Percentiles rank a stretch among this genome's conserved stretches.
phyloP scores from a whole-genome alignment of 768 basidiomycete species.

The Russula griseocarnosa region DNA sequence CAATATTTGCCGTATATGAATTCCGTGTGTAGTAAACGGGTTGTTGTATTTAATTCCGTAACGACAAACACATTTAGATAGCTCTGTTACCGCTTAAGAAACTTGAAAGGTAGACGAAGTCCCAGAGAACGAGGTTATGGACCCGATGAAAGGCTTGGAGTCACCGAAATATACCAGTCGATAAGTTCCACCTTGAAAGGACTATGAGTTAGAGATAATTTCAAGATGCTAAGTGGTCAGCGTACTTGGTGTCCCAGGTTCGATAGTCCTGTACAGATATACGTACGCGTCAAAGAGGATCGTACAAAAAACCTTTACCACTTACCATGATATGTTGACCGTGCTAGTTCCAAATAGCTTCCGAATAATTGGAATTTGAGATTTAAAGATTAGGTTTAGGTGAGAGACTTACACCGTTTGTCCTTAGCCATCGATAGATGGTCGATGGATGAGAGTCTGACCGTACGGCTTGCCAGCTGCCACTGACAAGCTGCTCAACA shows the following conservation, averaged over 20 bases:
- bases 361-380: not conserved
- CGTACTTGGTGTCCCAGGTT: constrained; percentile 54
- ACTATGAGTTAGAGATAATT: constrained; percentile 1
- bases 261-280: constrained; percentile 50
- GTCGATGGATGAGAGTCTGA: constrained; percentile 82
- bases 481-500: constrained; percentile 51
- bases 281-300: constrained; percentile 10
- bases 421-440: constrained; percentile 59
- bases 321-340: constrained; percentile 64
- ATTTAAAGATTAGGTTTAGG: not conserved
- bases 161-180: constrained; percentile 71
- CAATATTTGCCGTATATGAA: not conserved
- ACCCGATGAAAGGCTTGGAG: constrained; percentile 63
- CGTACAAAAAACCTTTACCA: not conserved
- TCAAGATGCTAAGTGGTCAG: constrained; percentile 7
- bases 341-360: constrained; percentile 59
- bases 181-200: constrained; percentile 57
- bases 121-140: constrained; percentile 59
- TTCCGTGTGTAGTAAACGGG: not conserved
- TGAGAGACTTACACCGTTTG: constrained; percentile 43
- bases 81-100: constrained; percentile 30
- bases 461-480: constrained; percentile 52
- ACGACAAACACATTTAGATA: not conserved
- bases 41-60: not conserved
- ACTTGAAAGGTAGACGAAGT: constrained; percentile 60